Base-by-base conservation (phyloP, 2,329 filamentous ascomycete genomes). In the Mycosphaerella sp. region DNA sequence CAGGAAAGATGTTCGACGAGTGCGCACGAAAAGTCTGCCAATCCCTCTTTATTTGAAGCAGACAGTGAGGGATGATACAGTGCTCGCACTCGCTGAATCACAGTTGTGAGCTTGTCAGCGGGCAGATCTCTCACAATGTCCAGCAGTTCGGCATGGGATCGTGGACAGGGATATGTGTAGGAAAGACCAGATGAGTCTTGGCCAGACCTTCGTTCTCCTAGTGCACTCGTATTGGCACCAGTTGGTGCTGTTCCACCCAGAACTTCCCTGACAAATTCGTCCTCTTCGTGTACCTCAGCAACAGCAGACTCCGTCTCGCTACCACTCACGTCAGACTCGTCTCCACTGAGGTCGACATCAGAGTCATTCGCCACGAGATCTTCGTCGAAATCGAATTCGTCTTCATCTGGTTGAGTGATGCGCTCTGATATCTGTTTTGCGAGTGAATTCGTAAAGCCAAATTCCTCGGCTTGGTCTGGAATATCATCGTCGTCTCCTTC, bases 321-420 rank as follows among this genome's bases (percentile, higher is more conserved):
- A 13, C 64, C 41, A 10, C 16, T 44, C 6, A 25, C 40, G 21
- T 54, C 67, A 7, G 52, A 51, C 4, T 55, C 52, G 13, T 30
- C 49, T 28, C 58, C 57, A 28, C 50, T 57, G 30, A 54, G 14
- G 16, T 50, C 42, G 2, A 47, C 50, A 16, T 56, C 50, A 2
- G 87, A 91, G 34, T 83, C 87, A 59, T 84, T 90, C 10, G 89
- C 89, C 30, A 96, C 79, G 13, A 97, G 77, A 64, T 95, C 86
- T 56, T 93, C 87, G 53, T 97, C 91, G 55, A 96, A 83, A 21
- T 91, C 67, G 62, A 97, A 97, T 61, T 96, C 89, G 62, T 97
- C 91, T 66, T 97, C 91, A 60, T 96, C 91, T 58, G 95, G 89
- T 30, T 95, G 84, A 5, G 83, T 87, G 14, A 89, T 62, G 18